Percentiles rank a stretch among this genome's conserved stretches.
phyloP scores from a whole-genome alignment of 352 stramenopile species.

The Globisporangium viniferum region DNA sequence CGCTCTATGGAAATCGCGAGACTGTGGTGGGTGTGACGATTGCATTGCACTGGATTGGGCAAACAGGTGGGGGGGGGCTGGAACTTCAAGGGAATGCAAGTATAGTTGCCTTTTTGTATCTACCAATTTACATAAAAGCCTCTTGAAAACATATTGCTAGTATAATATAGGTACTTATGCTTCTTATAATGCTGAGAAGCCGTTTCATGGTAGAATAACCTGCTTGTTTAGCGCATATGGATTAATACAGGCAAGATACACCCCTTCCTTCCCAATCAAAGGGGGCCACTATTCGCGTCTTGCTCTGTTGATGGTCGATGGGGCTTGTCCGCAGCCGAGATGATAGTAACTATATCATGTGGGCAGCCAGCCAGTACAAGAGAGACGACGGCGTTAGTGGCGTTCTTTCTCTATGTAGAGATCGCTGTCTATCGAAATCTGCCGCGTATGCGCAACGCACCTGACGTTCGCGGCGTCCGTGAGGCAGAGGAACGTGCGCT shows the following conservation, averaged over 20 bases:
- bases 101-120: not conserved
- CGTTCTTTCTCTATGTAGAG: not conserved
- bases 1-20: not conserved
- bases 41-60: not conserved
- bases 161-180: too few relatives aligned
- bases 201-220: not conserved
- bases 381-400: not conserved
- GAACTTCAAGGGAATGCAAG: not conserved
- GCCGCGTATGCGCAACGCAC: conserved; percentile 15
- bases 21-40: conserved; percentile 4
- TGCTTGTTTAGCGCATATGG: not conserved
- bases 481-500: conserved; percentile 43
- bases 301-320: conserved; percentile 8
- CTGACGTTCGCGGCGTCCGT: conserved; percentile 49
- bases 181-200: not conserved
- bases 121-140: not conserved
- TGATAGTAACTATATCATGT: conserved; percentile 51
- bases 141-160: too few relatives aligned
- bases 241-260: not conserved
- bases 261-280: not conserved
- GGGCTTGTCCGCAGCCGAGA: conserved; percentile 14
- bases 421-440: too few relatives aligned
- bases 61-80: conserved; percentile 1
- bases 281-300: not conserved
- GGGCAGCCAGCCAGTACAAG: not conserved